Conservation (phyloP, 352 stramenopile species). For the Phytophthora parvispora region DNA sequence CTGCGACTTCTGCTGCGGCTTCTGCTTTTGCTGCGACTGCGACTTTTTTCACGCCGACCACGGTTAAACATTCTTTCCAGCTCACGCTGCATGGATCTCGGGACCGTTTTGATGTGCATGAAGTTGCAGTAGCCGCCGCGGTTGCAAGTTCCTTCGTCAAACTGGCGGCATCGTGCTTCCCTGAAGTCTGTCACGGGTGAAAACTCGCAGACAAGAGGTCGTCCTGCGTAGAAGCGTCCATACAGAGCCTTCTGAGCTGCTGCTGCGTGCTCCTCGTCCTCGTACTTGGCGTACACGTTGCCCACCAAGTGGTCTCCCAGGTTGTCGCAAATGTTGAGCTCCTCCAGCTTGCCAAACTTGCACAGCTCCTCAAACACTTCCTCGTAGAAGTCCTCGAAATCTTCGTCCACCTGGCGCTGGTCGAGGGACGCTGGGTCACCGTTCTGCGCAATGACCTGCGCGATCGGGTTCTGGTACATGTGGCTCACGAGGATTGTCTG, state of each 20-base stretch:
- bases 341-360: slow-evolving; percentile 99
- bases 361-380: slow-evolving; percentile 99
- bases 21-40: slow-evolving; percentile 53
- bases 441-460: slow-evolving; percentile 91
- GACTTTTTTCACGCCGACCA: slow-evolving; percentile 50
- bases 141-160: slow-evolving; percentile 98
- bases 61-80: slow-evolving; percentile 90
- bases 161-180: slow-evolving; percentile 98
- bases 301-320: slow-evolving; percentile 99
- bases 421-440: slow-evolving; percentile 87
- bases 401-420: slow-evolving; percentile 94
- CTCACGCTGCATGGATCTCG: slow-evolving; percentile 85
- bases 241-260: slow-evolving; percentile 97
- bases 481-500: slow-evolving; percentile 99
- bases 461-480: slow-evolving; percentile 98
- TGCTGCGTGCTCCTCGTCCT: slow-evolving; percentile 98
- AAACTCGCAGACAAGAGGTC: slow-evolving; percentile 98
- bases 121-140: slow-evolving; percentile 99
- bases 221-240: slow-evolving; percentile 98
- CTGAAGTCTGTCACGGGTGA: slow-evolving; percentile 99
- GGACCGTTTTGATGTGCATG: slow-evolving; percentile 98
- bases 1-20: slow-evolving; percentile 66
- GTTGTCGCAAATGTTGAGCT: slow-evolving; percentile 99
- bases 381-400: slow-evolving; percentile 98
- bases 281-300: slow-evolving; percentile 99